These are phyloP conservation scores for Fusarium brevicatenulatum DNA, from an alignment of 2,329 filamentous ascomycete genomes.

Conservation along the genomic window DNA sequence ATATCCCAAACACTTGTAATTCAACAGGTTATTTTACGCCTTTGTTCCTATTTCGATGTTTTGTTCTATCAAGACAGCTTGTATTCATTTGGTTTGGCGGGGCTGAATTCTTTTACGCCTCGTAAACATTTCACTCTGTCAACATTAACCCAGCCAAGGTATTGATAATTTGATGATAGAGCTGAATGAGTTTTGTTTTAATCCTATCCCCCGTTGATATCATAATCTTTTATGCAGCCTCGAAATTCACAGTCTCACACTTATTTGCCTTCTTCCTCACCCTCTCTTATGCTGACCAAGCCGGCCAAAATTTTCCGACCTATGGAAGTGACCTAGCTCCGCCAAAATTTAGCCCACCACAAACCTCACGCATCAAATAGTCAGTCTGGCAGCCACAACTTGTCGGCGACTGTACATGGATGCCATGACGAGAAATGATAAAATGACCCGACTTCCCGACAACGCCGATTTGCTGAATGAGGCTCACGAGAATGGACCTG, in stretches of 20 bases:
- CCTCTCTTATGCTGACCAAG: constrained; percentile 40
- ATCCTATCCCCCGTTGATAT: not conserved
- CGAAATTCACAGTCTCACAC: not conserved
- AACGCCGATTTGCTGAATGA: constrained; percentile 29
- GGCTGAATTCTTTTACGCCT: not conserved
- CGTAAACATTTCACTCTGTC: not conserved
- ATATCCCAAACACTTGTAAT: not conserved
- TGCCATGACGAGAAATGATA: constrained; percentile 31
- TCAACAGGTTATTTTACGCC: not conserved
- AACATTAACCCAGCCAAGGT: not conserved
- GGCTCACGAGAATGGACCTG: constrained; percentile 31
- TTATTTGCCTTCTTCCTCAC: not conserved
- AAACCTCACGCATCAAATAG: constrained; percentile 25
- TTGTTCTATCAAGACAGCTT: not conserved
- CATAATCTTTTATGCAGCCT: not conserved
- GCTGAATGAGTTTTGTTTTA: not conserved
- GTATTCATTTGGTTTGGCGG: not conserved
- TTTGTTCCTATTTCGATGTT: not conserved
- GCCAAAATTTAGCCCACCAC: constrained; percentile 36
- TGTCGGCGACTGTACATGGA: not conserved
- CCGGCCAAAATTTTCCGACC: constrained; percentile 43
- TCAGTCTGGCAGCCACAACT: constrained; percentile 6
- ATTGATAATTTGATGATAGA: not conserved
- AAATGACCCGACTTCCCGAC: constrained; percentile 45
- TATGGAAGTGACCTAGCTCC: constrained; percentile 10